These are phyloP conservation scores for Petrea volubilis DNA, from an alignment of 257 asterid species.

Conservation along the genomic window DNA sequence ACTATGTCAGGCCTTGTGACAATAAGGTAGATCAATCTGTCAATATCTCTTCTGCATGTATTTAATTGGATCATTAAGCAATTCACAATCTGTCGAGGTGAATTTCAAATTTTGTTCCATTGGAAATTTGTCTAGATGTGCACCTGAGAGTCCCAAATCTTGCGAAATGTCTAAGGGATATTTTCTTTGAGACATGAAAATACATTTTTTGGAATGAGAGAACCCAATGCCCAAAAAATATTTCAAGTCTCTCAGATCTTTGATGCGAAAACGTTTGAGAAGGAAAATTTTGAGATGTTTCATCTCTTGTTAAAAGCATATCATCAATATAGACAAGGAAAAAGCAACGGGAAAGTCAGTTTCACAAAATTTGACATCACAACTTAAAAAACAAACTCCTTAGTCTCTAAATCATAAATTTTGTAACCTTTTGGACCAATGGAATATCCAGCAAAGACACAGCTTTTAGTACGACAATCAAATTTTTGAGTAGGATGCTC, in stretches of 20 bases:
- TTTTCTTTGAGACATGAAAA: neutral
- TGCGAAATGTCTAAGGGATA: neutral
- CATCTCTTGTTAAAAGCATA: neutral
- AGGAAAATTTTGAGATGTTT: neutral
- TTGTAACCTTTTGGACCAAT: constrained; percentile 3
- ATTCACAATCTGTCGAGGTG: neutral
- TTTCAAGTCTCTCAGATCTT: neutral
- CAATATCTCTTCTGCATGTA: neutral
- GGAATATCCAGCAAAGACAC: neutral
- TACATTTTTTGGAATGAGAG: neutral
- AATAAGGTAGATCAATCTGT: neutral
- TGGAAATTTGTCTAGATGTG: neutral
- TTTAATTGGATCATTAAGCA: neutral
- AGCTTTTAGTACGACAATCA: neutral
- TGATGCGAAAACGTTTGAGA: neutral
- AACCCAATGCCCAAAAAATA: neutral
- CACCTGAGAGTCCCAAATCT: neutral
- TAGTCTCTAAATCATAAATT: neutral
- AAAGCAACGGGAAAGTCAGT: neutral
- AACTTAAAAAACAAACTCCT: neutral
- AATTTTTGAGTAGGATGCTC: constrained; percentile 7
- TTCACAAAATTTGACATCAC: neutral
- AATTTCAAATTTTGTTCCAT: neutral
- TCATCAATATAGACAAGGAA: neutral
- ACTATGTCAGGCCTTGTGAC: neutral